Evolutionary conservation across 2,329 filamentous ascomycete species (phyloP).

Genomic region (Ambrosiella beaveri): DNA sequence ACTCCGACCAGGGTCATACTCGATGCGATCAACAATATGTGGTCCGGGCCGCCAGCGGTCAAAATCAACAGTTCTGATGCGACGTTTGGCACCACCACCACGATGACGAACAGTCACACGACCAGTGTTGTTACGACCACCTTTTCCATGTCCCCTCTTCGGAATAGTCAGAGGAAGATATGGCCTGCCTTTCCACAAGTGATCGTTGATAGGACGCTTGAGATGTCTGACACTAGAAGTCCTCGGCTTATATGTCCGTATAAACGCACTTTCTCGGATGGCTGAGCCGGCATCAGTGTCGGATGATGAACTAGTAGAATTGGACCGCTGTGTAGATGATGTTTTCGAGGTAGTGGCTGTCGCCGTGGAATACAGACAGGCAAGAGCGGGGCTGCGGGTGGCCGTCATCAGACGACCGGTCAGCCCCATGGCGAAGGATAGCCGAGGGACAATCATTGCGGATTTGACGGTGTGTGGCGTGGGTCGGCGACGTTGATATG

Average conservation of each 20-base stretch:
- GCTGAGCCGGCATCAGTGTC: background rate
- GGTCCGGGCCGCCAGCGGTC: constrained; percentile 59
- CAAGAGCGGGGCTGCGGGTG: constrained; percentile 8
- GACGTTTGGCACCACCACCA: constrained; percentile 79
- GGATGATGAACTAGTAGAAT: background rate
- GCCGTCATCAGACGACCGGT: constrained; percentile 8
- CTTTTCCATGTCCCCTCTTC: constrained; percentile 84
- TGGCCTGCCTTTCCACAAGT: constrained; percentile 87
- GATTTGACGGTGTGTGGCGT: background rate
- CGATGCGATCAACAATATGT: constrained; percentile 81
- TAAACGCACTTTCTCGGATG: constrained; percentile 17
- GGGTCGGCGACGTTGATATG: background rate
- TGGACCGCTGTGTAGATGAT: background rate
- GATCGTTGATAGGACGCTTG: constrained; percentile 82
- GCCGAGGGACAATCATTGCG: constrained; percentile 11
- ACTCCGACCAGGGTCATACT: constrained; percentile 85
- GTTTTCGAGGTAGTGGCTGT: background rate
- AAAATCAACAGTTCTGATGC: constrained; percentile 87
- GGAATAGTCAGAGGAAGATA: constrained; percentile 69
- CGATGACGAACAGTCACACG: constrained; percentile 77
- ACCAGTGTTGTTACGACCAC: constrained; percentile 78
- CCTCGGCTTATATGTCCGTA: constrained; percentile 83
- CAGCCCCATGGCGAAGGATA: constrained; percentile 11
- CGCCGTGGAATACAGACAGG: constrained; percentile 4
- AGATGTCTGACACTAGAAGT: constrained; percentile 88